Percentiles rank a stretch among this genome's conserved stretches.
Evolutionary conservation across 2,329 filamentous ascomycete species (phyloP).

Genomic region (Alternaria panax): DNA sequence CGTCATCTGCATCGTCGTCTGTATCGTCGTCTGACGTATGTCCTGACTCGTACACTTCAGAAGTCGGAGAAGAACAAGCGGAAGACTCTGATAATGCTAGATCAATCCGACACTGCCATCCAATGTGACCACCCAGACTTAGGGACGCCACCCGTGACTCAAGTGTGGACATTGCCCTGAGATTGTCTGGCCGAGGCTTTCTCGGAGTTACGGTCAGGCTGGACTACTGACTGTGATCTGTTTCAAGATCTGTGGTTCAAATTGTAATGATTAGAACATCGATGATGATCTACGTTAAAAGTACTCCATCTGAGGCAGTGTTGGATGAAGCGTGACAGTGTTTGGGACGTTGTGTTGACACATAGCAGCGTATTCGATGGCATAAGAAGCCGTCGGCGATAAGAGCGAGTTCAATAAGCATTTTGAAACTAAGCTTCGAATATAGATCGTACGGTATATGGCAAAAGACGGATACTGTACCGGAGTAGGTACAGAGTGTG

Average conservation of each 20-base stretch:
- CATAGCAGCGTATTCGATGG: background rate
- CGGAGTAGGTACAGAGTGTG: background rate
- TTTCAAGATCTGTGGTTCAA: background rate
- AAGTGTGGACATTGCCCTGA: background rate
- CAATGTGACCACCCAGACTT: background rate
- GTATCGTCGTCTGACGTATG: background rate
- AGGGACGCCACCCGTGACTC: background rate
- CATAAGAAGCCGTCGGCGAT: background rate
- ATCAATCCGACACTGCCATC: background rate
- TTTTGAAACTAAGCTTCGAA: background rate
- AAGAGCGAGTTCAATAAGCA: background rate
- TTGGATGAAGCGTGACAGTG: background rate
- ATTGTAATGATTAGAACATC: background rate
- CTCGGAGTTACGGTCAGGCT: background rate
- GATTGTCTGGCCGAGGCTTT: background rate
- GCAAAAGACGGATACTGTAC: background rate
- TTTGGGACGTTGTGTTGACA: background rate
- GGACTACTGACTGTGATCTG: background rate
- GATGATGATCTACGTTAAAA: background rate
- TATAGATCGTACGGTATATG: too few species aligned
- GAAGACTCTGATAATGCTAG: constrained; percentile 1
- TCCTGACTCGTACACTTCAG: background rate
- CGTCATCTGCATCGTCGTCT: background rate
- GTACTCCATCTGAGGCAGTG: background rate
- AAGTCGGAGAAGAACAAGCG: background rate